A percentile compares a stretch with the other conserved stretches of the same genome.
phyloP scores from a whole-genome alignment of 345 rosid species.

The Acer negundo region DNA sequence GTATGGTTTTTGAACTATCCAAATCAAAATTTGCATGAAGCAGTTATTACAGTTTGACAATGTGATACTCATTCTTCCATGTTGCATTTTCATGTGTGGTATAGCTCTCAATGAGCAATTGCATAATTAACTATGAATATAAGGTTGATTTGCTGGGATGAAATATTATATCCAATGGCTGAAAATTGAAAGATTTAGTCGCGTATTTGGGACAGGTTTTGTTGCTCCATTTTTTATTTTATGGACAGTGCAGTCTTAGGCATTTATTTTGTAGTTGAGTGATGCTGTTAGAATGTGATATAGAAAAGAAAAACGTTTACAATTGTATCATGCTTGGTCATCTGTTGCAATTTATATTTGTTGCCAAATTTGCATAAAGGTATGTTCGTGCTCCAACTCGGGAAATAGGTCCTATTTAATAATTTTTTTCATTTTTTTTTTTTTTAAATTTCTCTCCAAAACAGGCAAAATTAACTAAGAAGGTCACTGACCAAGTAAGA shows the following conservation, averaged over 20 bases:
- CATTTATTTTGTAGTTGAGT: not conserved
- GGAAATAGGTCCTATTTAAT: not conserved
- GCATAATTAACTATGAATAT: not conserved
- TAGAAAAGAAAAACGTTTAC: not conserved
- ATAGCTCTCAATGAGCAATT: not conserved
- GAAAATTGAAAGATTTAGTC: not conserved
- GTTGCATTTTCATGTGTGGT: not conserved
- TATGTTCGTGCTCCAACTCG: not conserved
- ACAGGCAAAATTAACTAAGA: constrained; percentile 83
- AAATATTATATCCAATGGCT: not conserved
- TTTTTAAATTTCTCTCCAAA: constrained; percentile 15
- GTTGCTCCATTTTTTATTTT: not conserved
- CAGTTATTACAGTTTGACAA: not conserved
- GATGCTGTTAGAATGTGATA: not conserved
- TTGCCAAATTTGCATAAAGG: not conserved
- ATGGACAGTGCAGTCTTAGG: not conserved
- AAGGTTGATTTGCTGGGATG: not conserved
- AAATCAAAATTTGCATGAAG: not conserved
- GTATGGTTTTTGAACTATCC: not conserved
- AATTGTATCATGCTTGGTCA: not conserved
- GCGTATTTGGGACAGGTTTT: not conserved
- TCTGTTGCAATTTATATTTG: not conserved
- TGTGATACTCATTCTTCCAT: not conserved
- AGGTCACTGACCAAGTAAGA: constrained; percentile 93
- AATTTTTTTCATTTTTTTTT: constrained; percentile 5